Evolutionary conservation across 2,329 filamentous ascomycete species (phyloP), one percentile per base, ranked within the genome.

Genomic region (Colletotrichum spinosum): DNA sequence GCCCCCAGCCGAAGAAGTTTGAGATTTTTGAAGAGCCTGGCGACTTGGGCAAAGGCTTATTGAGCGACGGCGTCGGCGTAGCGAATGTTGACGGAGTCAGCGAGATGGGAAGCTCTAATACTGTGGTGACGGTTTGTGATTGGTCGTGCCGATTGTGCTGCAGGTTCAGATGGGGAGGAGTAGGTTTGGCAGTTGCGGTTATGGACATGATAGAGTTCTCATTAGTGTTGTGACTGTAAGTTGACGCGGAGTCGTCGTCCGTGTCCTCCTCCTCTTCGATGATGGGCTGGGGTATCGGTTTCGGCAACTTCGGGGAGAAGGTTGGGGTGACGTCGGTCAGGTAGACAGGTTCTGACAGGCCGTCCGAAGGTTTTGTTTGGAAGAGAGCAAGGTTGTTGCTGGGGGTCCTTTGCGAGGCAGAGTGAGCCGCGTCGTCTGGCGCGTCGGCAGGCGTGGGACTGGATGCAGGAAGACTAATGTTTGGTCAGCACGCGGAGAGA

Each of bases 31-130:
- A 75, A 60, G 85, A 77, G 69, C 75, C 74, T 64, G 86, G 86
- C 7, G 86, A 88, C 68, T 80, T 86, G 10, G 85, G 85, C 5
- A 86, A 72, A 34, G 84, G 84, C 69, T 86, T 87, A 74, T 86
- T 84, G 46, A 84, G 79, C 68, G 83, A 78, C 8, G 79, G 79
- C 35, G 63, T 63, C 7, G 53, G 73, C 72, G 55, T 65, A 2
- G 38, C 25, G 51, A 57, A 60, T 58, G 37, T 65, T 54, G 35
- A 60, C 10, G 63, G 59, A 39, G 63, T 50, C 8, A 44, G 33
- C n/a, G 63, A 44, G 37, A 49, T 52, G 9, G 58, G 42, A 15
- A 39, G 52, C 42, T 63, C 63, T 51, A 69, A n/a, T 45, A 60
- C 55, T 51, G 73, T 61, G 15, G 70, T 72, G 65, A 71, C 69